A percentile compares a stretch with the other conserved stretches of the same genome.
These are phyloP conservation scores for Cladophialophora carrionii DNA, from an alignment of 2,329 filamentous ascomycete species.

Conservation along the genomic window DNA sequence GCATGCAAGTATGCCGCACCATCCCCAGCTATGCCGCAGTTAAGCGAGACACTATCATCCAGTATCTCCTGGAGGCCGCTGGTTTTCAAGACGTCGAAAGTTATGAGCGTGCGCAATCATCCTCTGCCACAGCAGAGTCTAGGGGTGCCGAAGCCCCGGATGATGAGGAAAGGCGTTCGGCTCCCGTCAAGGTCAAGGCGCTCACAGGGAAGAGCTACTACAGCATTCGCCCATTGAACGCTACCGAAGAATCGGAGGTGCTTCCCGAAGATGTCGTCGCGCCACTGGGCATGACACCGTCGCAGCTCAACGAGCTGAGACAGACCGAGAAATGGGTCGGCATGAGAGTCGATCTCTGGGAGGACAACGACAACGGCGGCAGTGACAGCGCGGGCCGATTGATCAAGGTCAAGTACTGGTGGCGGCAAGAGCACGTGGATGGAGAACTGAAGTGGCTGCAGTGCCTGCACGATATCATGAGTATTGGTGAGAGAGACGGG, in stretches of 20 bases:
- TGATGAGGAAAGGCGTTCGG: background rate
- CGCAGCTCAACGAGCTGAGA: slow-evolving; percentile 1
- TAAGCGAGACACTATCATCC: background rate
- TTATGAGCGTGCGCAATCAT: background rate
- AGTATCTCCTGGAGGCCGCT: background rate
- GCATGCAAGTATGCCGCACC: slow-evolving; percentile 4
- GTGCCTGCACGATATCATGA: slow-evolving; percentile 4
- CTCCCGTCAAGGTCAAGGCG: background rate
- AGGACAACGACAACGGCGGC: background rate
- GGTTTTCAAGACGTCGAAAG: background rate
- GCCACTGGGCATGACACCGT: background rate
- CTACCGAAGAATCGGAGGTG: background rate
- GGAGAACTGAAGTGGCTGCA: slow-evolving; percentile 1
- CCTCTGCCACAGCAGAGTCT: background rate
- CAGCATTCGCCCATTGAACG: background rate
- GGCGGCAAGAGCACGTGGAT: background rate
- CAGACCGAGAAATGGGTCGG: background rate
- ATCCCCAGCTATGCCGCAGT: background rate
- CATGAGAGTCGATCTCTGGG: slow-evolving; percentile 6
- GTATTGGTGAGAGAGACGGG: slow-evolving; percentile 1
- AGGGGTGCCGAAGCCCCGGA: background rate
- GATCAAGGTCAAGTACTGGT: slow-evolving; percentile 7
- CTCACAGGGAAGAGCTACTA: slow-evolving; percentile 4
- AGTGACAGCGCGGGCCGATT: background rate
- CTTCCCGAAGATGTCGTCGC: slow-evolving; percentile 1